Conservation (phyloP, 192 early-diverging fungal genomes). For the Rhizophagus sp. region DNA sequence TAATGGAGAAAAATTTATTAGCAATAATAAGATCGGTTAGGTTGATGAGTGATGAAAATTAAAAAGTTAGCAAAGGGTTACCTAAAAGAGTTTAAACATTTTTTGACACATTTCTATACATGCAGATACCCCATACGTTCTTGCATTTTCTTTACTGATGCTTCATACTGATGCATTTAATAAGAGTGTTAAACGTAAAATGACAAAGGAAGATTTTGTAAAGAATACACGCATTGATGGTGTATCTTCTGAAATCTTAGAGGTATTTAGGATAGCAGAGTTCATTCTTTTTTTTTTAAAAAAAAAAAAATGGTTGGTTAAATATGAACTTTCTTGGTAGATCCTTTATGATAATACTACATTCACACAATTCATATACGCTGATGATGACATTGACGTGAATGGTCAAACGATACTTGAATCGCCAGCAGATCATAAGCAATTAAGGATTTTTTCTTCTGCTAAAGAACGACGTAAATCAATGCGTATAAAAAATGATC, state of each 20-base stretch:
- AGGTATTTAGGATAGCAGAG: constrained; percentile 41
- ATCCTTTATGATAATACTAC: constrained; percentile 63
- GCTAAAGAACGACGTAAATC: constrained; percentile 31
- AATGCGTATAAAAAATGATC: constrained; percentile 35
- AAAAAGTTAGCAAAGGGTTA: too few species aligned
- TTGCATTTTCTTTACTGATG: constrained; percentile 80
- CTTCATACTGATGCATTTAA: constrained; percentile 90
- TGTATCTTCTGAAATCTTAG: constrained; percentile 68
- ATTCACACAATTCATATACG: constrained; percentile 54
- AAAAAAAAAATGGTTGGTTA: background rate
- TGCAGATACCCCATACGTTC: constrained; percentile 69
- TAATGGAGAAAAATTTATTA: too few species aligned
- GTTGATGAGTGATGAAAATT: too few species aligned
- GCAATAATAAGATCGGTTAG: too few species aligned
- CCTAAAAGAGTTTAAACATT: too few species aligned
- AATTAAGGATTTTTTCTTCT: constrained; percentile 15
- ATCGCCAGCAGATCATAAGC: constrained; percentile 23
- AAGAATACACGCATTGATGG: constrained; percentile 71
- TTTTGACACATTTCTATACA: background rate
- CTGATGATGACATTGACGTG: constrained; percentile 52
- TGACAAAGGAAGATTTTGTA: constrained; percentile 81
- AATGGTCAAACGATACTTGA: constrained; percentile 39
- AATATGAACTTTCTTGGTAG: constrained; percentile 30
- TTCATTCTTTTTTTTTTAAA: too few species aligned
- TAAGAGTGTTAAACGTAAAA: constrained; percentile 75